Percentiles rank a stretch among this genome's conserved stretches.
Conservation (phyloP, 2,329 filamentous ascomycete species). For the Arthroderma sp. region DNA sequence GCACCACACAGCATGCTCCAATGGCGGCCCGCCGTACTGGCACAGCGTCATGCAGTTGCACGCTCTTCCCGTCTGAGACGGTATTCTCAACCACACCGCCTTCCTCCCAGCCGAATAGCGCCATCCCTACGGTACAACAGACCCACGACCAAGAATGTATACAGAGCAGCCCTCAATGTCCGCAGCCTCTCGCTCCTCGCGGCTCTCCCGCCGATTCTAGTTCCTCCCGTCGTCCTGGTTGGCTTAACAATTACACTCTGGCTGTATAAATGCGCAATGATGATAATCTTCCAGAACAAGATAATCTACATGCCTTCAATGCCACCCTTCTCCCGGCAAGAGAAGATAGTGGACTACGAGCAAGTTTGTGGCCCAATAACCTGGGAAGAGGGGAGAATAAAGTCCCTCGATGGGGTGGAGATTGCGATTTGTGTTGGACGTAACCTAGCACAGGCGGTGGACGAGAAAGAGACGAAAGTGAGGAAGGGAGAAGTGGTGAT, state of each 20-base stretch:
- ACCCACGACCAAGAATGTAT: neutral
- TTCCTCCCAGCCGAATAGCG: neutral
- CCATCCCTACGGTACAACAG: neutral
- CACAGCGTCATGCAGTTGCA: neutral
- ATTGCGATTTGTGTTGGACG: constrained; percentile 48
- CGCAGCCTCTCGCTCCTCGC: neutral
- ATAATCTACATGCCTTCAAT: constrained; percentile 72
- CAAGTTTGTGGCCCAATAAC: constrained; percentile 47
- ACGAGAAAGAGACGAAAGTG: neutral
- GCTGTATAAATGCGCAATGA: constrained; percentile 56
- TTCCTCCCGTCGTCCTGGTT: constrained; percentile 55
- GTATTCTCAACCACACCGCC: neutral
- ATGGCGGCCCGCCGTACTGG: neutral
- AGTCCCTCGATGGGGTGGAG: constrained; percentile 52
- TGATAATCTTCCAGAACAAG: constrained; percentile 66
- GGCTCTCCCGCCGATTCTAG: constrained; percentile 37
- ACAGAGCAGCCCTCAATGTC: neutral
- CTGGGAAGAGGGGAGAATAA: constrained; percentile 55
- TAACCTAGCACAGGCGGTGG: neutral
- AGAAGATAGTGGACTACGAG: constrained; percentile 54
- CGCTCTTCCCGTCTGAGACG: neutral
- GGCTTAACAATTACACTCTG: constrained; percentile 55
- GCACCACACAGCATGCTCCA: neutral
- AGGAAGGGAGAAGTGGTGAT: constrained; percentile 24
- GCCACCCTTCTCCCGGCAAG: constrained; percentile 56